Evolutionary conservation across 495 filamentous ascomycete genomes (phyloP), one percentile per base, ranked within the genome.

Genomic region (Penicillium alfredii): DNA sequence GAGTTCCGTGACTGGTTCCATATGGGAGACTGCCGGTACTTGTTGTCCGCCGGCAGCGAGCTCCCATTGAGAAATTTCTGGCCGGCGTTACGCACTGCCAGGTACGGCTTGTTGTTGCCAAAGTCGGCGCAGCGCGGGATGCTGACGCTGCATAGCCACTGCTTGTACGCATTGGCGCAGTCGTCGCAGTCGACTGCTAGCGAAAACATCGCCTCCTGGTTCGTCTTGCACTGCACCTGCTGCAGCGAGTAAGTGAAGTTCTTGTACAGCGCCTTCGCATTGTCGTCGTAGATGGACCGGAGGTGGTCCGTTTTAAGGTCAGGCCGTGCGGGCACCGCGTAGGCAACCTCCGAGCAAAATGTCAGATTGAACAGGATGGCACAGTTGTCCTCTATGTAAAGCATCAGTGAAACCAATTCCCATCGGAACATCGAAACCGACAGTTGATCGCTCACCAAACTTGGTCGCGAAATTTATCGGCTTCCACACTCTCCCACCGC

Each of bases 101-200:
- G 74, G 49, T 64, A 83, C 0, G 56, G 2, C 1, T 68, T 60
- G 1, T 46, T 33, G 16, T 69, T 76, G 32, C 74, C 78, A 47
- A 82, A 89, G 62, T 94, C 90, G 45, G 78, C 78, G 70, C 92
- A 99, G 25, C 85, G 82, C 0, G 92, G 92, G 46, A 99, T 92
- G 9, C 76, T 81, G 21, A 97, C 89, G 30, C 85, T 77, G 66
- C 92, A 99, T 25, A 99, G 79, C 92, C 92, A 99, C 45, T 79
- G 62, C 55, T 86, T 94, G 68, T 99, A 99, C 4, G 86, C 85
- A 2, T 45, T 40, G 6, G 69, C 78, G 61, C 92, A 99, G 63
- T 88, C 74, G 15, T 48, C 49, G 66, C 92, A 99, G 50, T 58
- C 73, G 15, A 78, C 72, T 0, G 77, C 82, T 20, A 96, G 77